phyloP scores from a whole-genome alignment of 257 asterid species.

The Nicotiana undulata region DNA sequence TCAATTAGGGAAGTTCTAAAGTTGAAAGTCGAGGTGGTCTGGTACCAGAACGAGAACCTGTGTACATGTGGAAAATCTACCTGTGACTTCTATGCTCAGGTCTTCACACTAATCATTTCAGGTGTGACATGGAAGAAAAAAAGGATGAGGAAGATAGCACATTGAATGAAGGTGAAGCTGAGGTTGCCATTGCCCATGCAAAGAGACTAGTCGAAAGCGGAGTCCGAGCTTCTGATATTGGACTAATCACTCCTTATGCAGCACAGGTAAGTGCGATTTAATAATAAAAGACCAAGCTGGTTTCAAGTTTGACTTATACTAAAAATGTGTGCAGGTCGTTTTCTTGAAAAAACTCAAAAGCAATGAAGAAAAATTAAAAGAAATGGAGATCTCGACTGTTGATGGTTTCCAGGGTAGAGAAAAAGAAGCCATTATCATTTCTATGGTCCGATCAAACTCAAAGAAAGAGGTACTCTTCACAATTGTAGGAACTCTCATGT shows the following conservation, averaged over 20 bases:
- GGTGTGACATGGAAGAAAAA: constrained; percentile 98
- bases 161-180: constrained; percentile 90
- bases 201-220: constrained; percentile 82
- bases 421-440: constrained; percentile 92
- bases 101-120: constrained; percentile 16
- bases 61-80: not conserved
- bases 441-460: constrained; percentile 95
- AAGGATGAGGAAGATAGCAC: constrained; percentile 96
- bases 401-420: constrained; percentile 99
- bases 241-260: constrained; percentile 87
- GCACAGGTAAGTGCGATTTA: constrained; percentile 56
- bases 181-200: constrained; percentile 84
- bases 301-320: not conserved
- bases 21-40: not conserved
- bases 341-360: constrained; percentile 67
- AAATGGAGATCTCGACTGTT: constrained; percentile 87
- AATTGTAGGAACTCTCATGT: not conserved
- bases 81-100: not conserved
- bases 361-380: constrained; percentile 70
- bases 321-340: constrained; percentile 50
- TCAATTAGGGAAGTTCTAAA: not conserved
- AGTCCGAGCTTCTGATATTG: constrained; percentile 70
- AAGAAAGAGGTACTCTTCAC: constrained; percentile 65
- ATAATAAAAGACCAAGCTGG: not conserved
- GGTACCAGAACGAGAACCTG: not conserved